A percentile compares a stretch with the other conserved stretches of the same genome.
Evolutionary conservation across 495 filamentous ascomycete species (phyloP).

Genomic region (Penicillium samsonianum): DNA sequence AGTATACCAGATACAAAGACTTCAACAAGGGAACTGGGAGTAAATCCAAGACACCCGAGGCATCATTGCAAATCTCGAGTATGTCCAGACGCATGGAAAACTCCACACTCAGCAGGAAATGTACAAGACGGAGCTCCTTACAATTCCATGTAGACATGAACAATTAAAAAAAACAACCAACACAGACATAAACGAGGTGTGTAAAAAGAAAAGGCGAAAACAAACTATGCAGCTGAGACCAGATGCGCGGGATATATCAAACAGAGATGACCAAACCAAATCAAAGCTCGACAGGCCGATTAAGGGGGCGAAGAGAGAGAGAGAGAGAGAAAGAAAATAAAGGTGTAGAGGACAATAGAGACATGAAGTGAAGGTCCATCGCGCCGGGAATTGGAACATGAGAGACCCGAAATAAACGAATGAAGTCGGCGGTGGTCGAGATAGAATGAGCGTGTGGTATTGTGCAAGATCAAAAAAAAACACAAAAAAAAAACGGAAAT

Average conservation of each 20-base stretch:
- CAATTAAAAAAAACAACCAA: not conserved
- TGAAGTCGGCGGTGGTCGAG: conserved; percentile 25
- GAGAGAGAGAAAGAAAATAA: conserved; percentile 6
- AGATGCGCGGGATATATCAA: conserved; percentile 35
- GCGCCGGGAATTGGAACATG: conserved; percentile 28
- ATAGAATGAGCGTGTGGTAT: conserved; percentile 10
- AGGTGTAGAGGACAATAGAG: conserved; percentile 26
- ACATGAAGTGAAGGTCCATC: conserved; percentile 34
- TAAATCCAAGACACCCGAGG: conserved; percentile 6
- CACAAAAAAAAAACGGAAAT: not conserved
- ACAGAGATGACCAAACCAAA: conserved; percentile 21
- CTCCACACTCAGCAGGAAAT: conserved; percentile 13
- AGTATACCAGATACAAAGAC: not conserved
- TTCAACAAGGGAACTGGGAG: not conserved
- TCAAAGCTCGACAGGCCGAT: conserved; percentile 18
- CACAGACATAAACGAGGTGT: conserved; percentile 1
- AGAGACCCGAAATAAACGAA: conserved; percentile 25
- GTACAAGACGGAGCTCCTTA: conserved; percentile 13
- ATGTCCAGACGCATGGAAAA: conserved; percentile 11
- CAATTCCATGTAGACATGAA: conserved; percentile 6
- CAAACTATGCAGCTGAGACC: conserved; percentile 23
- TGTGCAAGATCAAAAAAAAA: conserved; percentile 4
- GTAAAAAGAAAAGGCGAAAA: conserved; percentile 3
- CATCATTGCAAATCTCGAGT: conserved; percentile 14
- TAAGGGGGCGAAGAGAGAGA: conserved; percentile 11